Conservation (phyloP, 805 yeast species). For the Torulaspora delbrueckii region DNA sequence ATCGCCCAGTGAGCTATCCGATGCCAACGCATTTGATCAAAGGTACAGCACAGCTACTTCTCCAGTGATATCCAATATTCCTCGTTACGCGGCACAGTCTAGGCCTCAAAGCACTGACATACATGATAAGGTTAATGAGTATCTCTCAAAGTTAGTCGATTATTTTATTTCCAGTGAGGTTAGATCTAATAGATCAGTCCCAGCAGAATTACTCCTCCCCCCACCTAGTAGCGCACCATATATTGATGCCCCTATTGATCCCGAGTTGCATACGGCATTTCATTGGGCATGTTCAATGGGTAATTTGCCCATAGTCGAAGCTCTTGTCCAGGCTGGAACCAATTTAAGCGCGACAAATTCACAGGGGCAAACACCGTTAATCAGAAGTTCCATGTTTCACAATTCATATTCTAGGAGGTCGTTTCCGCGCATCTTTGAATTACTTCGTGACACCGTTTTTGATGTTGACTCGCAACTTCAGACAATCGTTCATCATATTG, state of each 20-base stretch:
- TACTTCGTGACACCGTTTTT: conserved; percentile 70
- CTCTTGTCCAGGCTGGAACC: conserved; percentile 72
- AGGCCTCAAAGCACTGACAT: conserved; percentile 30
- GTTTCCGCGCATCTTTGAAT: conserved; percentile 71
- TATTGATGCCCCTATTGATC: conserved; percentile 77
- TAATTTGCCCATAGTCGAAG: conserved; percentile 66
- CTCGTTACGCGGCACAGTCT: conserved; percentile 26
- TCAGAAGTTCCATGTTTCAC: conserved; percentile 79
- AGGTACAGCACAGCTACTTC: conserved; percentile 32
- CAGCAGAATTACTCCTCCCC: conserved; percentile 29
- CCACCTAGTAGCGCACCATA: conserved; percentile 34
- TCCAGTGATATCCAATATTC: conserved; percentile 30
- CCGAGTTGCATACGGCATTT: conserved; percentile 89
- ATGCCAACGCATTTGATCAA: conserved; percentile 30
- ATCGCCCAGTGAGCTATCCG: conserved; percentile 32
- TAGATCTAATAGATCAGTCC: conserved; percentile 24
- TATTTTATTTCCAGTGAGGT: conserved; percentile 34
- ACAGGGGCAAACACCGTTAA: conserved; percentile 81
- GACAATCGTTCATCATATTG: conserved; percentile 83
- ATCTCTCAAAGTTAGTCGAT: conserved; percentile 32
- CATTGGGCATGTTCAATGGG: conserved; percentile 99
- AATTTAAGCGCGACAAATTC: conserved; percentile 51
- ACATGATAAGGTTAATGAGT: conserved; percentile 32
- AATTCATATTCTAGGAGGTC: conserved; percentile 79
- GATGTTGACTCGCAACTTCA: conserved; percentile 68